Evolutionary conservation across 192 early-diverging fungal genomes (phyloP).

Genomic region (Linnemannia elongata): DNA sequence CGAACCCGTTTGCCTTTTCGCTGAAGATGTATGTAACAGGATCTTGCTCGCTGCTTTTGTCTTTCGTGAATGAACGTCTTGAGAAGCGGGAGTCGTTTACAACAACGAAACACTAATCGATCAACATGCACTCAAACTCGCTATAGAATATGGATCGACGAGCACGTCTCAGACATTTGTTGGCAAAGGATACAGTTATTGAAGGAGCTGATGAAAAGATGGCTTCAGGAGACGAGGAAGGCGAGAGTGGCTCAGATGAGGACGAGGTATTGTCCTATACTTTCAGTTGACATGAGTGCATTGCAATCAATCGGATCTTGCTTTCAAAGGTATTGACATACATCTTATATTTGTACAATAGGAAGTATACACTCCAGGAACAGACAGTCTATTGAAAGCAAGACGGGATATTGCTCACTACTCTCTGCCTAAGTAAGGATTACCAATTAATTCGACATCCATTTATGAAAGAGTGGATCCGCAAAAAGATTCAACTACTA

Average conservation of each 20-base stretch:
- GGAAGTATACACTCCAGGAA: slow-evolving; percentile 88
- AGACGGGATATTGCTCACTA: slow-evolving; percentile 77
- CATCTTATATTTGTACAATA: slow-evolving; percentile 63
- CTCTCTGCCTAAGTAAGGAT: slow-evolving; percentile 74
- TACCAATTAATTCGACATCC: neutral
- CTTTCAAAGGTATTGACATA: slow-evolving; percentile 3
- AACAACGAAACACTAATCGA: slow-evolving; percentile 1
- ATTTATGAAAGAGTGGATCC: neutral
- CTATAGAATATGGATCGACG: slow-evolving; percentile 68
- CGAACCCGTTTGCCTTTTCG: slow-evolving; percentile 94
- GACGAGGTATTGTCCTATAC: slow-evolving; percentile 16
- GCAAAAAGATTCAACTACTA: neutral
- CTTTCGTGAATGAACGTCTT: neutral
- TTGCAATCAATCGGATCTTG: neutral
- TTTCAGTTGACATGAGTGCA: too few relatives aligned
- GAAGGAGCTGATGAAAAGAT: slow-evolving; percentile 64
- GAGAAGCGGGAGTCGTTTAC: too few relatives aligned
- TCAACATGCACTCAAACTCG: neutral
- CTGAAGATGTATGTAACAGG: slow-evolving; percentile 81
- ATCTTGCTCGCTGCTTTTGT: neutral
- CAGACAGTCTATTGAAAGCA: slow-evolving; percentile 75
- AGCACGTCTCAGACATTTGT: slow-evolving; percentile 80
- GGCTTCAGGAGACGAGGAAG: slow-evolving; percentile 70
- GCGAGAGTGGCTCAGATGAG: slow-evolving; percentile 60
- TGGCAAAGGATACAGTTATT: slow-evolving; percentile 69